These are phyloP conservation scores for Sarcomyxa edulis DNA, from an alignment of 768 basidiomycete genomes.

Conservation along the genomic window DNA sequence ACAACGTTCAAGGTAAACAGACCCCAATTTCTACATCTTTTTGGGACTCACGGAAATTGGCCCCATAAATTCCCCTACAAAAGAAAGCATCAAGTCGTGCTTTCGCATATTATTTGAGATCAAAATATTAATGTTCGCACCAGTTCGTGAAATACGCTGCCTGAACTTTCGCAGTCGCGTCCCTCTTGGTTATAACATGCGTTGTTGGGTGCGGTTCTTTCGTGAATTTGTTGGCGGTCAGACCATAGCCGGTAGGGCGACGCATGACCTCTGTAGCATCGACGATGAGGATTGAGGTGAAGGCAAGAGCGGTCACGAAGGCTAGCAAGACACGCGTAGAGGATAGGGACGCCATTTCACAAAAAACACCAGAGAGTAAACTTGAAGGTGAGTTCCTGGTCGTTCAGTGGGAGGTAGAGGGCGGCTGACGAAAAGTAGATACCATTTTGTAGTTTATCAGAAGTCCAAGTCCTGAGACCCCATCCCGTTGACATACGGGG, in stretches of 20 bases:
- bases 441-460: too few relatives aligned
- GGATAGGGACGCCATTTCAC: too few relatives aligned
- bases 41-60: constrained; percentile 63
- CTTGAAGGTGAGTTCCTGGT: too few relatives aligned
- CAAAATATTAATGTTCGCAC: constrained; percentile 16
- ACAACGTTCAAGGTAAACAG: constrained; percentile 6
- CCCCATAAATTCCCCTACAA: constrained; percentile 49
- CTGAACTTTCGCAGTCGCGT: constrained; percentile 30
- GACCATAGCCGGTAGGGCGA: constrained; percentile 42
- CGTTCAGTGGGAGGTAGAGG: too few relatives aligned
- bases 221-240: constrained; percentile 26
- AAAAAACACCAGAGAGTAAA: too few relatives aligned
- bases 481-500: too few relatives aligned
- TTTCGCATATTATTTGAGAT: constrained; percentile 2
- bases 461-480: too few relatives aligned
- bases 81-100: not conserved
- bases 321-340: constrained; percentile 6
- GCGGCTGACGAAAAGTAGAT: too few relatives aligned
- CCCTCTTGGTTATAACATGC: constrained; percentile 35
- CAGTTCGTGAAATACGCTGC: constrained; percentile 59
- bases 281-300: constrained; percentile 11
- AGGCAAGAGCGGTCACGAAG: constrained; percentile 4
- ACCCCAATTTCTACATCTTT: not conserved
- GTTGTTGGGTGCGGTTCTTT: constrained; percentile 29
- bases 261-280: constrained; percentile 49